These are phyloP conservation scores for Lasiosphaeria hispida DNA, from an alignment of 495 filamentous ascomycete genomes.

Conservation along the genomic window DNA sequence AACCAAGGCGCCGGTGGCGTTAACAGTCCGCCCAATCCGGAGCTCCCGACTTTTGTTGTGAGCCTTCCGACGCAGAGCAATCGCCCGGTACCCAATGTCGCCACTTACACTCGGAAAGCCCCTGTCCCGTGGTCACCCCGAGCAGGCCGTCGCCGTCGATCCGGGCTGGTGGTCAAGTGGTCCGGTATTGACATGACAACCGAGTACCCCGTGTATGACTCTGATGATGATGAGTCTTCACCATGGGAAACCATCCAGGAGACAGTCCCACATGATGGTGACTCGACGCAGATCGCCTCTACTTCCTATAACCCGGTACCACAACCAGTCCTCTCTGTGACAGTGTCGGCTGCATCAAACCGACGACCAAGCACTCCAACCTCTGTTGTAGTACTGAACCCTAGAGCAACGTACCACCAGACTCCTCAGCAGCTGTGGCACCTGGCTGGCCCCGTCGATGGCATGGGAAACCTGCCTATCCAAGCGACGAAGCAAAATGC, in stretches of 20 bases:
- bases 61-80: constrained; percentile 6
- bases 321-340: background rate
- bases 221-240: constrained; percentile 9
- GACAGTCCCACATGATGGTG: background rate
- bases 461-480: constrained; percentile 14
- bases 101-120: constrained; percentile 4
- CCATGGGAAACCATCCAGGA: constrained; percentile 13
- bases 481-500: constrained; percentile 17
- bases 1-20: background rate
- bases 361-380: background rate
- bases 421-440: constrained; percentile 8
- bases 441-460: constrained; percentile 15
- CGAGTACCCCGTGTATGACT: constrained; percentile 9
- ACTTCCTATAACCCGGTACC: background rate
- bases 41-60: constrained; percentile 6
- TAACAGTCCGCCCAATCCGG: background rate
- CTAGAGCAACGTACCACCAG: background rate
- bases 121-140: constrained; percentile 3
- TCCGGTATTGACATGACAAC: constrained; percentile 9
- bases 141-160: background rate
- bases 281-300: background rate
- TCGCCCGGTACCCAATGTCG: background rate
- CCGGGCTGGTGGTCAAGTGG: constrained; percentile 8
- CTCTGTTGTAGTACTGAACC: background rate
- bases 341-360: background rate